Evolutionary conservation across 768 basidiomycete species (phyloP).

Genomic region (Termitomyces bulborhizus): DNA sequence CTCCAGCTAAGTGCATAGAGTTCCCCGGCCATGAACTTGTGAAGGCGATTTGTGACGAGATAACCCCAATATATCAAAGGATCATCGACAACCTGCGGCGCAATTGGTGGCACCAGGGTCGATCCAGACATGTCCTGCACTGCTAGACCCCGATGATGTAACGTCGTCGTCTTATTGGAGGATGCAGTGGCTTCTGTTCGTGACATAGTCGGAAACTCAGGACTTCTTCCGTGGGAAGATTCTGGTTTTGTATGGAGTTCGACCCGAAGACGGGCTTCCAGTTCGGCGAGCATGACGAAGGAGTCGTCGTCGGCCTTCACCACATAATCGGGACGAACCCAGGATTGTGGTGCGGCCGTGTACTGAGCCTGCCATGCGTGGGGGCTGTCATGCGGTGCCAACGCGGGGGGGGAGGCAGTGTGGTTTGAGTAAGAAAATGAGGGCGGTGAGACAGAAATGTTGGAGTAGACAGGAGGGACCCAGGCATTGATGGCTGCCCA

Average conservation of each 20-base stretch:
- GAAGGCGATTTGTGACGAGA: conserved; percentile 81
- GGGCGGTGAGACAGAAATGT: conserved; percentile 38
- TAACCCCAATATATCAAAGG: conserved; percentile 87
- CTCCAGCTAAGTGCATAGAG: conserved; percentile 87
- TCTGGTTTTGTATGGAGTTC: conserved; percentile 50
- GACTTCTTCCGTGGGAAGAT: conserved; percentile 14
- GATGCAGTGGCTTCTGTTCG: conserved; percentile 5
- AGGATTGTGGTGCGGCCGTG: conserved; percentile 41
- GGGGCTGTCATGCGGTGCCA: conserved; percentile 70
- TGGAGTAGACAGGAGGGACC: conserved; percentile 73
- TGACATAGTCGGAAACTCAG: conserved; percentile 8
- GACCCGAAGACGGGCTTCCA: conserved; percentile 83
- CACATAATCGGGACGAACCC: conserved; percentile 88
- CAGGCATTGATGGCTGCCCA: conserved; percentile 92
- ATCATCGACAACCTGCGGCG: conserved; percentile 31
- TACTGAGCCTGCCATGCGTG: conserved; percentile 46
- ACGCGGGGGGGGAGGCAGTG: conserved; percentile 46
- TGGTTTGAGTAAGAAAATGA: conserved; percentile 63
- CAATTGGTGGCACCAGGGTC: not conserved
- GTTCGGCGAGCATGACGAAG: conserved; percentile 90
- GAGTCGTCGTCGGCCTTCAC: conserved; percentile 95
- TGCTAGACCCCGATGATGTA: not conserved
- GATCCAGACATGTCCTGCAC: not conserved
- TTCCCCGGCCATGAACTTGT: conserved; percentile 94
- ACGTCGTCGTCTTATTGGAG: conserved; percentile 6